phyloP scores from a whole-genome alignment of 345 rosid species.

The Euclidium syriacum region DNA sequence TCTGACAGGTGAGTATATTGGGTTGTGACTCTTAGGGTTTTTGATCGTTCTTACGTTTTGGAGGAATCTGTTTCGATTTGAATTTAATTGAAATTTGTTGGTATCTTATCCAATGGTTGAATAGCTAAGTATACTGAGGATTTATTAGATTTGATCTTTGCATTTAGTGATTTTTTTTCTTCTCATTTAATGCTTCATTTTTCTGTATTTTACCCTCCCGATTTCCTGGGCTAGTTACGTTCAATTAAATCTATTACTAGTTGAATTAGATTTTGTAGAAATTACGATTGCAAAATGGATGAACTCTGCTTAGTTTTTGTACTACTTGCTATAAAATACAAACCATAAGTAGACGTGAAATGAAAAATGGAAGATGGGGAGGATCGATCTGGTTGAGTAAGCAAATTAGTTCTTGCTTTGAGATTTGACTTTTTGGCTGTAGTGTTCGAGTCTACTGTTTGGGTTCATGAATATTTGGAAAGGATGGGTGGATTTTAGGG shows the following conservation, averaged over 20 bases:
- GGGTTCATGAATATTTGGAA: not conserved
- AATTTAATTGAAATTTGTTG: not conserved
- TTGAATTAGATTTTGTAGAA: not conserved
- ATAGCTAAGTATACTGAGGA: not conserved
- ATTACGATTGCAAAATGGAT: not conserved
- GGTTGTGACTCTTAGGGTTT: conserved; percentile 3
- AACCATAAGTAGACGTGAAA: not conserved
- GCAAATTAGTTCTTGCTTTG: not conserved
- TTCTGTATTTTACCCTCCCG: not conserved
- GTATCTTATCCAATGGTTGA: not conserved
- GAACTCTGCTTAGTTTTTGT: not conserved
- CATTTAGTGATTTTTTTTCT: not conserved
- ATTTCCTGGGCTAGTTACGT: not conserved
- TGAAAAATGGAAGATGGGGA: not conserved
- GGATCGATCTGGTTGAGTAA: not conserved
- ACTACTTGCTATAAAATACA: not conserved
- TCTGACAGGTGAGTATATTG: conserved; percentile 34
- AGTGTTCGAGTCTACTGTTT: not conserved
- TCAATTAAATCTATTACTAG: not conserved
- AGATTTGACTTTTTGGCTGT: conserved; percentile 6
- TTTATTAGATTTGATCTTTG: conserved; percentile 5
- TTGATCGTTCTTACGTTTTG: conserved; percentile 16
- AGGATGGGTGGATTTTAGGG: not conserved
- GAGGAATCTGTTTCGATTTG: conserved; percentile 10
- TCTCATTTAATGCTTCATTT: not conserved